Base-by-base conservation (phyloP, 2,329 filamentous ascomycete genomes). In the Laburnicola sp. region DNA sequence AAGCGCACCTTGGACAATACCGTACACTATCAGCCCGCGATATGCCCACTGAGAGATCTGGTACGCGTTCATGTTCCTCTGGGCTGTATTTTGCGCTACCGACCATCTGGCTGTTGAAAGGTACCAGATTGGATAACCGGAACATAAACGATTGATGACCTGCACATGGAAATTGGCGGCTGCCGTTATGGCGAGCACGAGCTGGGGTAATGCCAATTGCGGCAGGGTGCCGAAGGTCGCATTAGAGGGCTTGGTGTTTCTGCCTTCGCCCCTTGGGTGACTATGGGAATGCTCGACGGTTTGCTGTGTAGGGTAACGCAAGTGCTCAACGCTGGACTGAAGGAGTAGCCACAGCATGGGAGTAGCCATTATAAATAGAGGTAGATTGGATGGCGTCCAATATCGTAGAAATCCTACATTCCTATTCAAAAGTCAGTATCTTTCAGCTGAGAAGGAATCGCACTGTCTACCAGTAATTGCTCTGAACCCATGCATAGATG, bases 401-500 rank as follows among this genome's bases (percentile, higher is more conserved):
- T 99, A 99, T 52, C 82, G 82, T 45, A 97, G 81, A 60, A 96
- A 87, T 0, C 94, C 94, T 45, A 88, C 85, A 63, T 93, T 86
- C 94, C 92, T 96, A 44, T 2, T 3, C n/a, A 46, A 26, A 26
- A 10, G 44, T 64, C 38, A 61, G 44, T 11, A 11, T 22, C 11
- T 22, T 26, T 7, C 30, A 23, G 26, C 6, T 22, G 3, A 22
- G n/a, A n/a, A n/a, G n/a, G 23, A 23, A 43, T n/a, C n/a, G 23
- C 32, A 25, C 21, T 6, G 73, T 84, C 71, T 80, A 96, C 92
- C 94, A 99, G 73, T 99, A 97, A 64, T 89, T 79, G 39, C 80
- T 80, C 69, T 99, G 94, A 2, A 97, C 93, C 78, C 88, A 97
- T 0, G 85, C 81, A 74, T 96, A 97, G 53, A 99, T 92, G 69